These are phyloP conservation scores for Aspergillus unguis DNA, from an alignment of 2,329 filamentous ascomycete species.

Conservation along the genomic window DNA sequence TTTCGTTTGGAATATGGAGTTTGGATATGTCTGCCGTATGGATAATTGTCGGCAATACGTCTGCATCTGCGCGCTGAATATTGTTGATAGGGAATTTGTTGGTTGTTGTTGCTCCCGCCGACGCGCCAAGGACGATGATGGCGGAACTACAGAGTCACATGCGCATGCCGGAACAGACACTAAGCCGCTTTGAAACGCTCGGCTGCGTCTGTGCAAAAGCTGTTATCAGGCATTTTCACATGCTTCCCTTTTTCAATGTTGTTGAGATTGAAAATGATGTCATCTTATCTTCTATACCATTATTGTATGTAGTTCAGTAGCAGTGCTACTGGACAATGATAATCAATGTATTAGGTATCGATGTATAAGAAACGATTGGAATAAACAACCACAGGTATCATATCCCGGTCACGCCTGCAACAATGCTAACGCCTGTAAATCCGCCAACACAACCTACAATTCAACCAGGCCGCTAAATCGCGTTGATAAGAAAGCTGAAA, in stretches of 20 bases:
- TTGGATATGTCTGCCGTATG: neutral
- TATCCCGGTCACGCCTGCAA: slow-evolving; percentile 19
- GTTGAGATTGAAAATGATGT: slow-evolving; percentile 6
- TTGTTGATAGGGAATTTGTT: no score
- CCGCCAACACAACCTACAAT: slow-evolving; percentile 12
- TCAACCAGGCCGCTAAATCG: slow-evolving; percentile 25
- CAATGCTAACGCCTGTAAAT: slow-evolving; percentile 23
- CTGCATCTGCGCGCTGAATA: no score
- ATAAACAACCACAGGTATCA: slow-evolving; percentile 5
- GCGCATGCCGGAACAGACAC: slow-evolving; percentile 1
- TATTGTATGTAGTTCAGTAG: neutral
- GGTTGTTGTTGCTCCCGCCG: neutral
- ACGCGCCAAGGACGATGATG: slow-evolving; percentile 7
- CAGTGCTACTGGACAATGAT: neutral
- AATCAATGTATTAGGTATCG: neutral
- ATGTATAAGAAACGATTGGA: neutral
- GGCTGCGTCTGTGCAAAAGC: neutral
- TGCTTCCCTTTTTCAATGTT: neutral
- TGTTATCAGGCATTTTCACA: slow-evolving; percentile 8
- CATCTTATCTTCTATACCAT: slow-evolving; percentile 3
- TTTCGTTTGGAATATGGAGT: neutral
- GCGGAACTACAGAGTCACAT: slow-evolving; percentile 12
- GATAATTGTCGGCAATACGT: no score
- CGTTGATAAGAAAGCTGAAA: slow-evolving; percentile 14
- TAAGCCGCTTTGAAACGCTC: slow-evolving; percentile 9